Conservation (phyloP, 495 filamentous ascomycete genomes). For the Cercophora samala region DNA sequence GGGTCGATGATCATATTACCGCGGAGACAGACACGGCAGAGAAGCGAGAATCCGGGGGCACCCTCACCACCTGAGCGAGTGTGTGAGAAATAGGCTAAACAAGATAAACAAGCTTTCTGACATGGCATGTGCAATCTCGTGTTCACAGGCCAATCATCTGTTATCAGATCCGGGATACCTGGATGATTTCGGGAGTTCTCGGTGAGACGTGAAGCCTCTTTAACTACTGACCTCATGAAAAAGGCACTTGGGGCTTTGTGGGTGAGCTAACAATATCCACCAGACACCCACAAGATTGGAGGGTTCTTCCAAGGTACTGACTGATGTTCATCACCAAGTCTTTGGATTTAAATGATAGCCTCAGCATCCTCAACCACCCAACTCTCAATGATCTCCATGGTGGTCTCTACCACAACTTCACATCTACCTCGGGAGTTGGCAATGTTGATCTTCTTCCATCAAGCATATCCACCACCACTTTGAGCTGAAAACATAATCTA, state of each 20-base stretch:
- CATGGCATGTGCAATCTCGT: slow-evolving; percentile 1
- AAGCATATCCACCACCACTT: too few relatives aligned
- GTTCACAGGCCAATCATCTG: neutral
- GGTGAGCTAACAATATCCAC: too few relatives aligned
- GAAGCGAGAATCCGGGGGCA: slow-evolving; percentile 3
- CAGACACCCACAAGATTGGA: too few relatives aligned
- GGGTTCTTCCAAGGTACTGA: too few relatives aligned
- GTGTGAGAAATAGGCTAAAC: slow-evolving; percentile 4
- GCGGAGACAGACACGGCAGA: slow-evolving; percentile 4
- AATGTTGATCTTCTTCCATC: too few relatives aligned
- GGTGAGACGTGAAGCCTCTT: neutral
- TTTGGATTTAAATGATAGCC: neutral
- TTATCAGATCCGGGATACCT: neutral
- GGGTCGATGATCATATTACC: slow-evolving; percentile 4
- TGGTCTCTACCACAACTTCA: neutral
- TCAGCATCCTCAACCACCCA: neutral
- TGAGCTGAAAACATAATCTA: too few relatives aligned
- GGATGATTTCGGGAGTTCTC: neutral
- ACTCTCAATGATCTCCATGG: neutral
- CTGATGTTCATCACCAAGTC: too few relatives aligned
- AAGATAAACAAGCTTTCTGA: slow-evolving; percentile 1
- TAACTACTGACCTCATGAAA: too few relatives aligned
- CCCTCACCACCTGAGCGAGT: neutral
- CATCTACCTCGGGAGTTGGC: too few relatives aligned
- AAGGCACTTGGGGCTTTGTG: too few relatives aligned